phyloP scores from a whole-genome alignment of 2,329 filamentous ascomycete genomes.

The Emergomyces orientalis region DNA sequence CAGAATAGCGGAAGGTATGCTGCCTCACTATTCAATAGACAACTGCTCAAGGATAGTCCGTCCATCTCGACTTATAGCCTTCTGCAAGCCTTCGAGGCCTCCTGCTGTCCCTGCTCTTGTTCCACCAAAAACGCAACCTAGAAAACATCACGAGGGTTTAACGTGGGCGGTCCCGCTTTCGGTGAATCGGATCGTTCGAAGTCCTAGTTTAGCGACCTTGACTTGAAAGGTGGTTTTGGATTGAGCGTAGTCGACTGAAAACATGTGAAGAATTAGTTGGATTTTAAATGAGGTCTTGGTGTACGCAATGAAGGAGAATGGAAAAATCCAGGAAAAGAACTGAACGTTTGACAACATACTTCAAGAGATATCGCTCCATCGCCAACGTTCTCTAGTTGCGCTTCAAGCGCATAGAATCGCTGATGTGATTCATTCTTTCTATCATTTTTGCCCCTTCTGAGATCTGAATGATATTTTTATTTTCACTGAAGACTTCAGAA shows the following conservation, averaged over 20 bases:
- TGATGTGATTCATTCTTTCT: too few species aligned
- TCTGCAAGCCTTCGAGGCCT: constrained; percentile 43
- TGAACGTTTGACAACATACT: constrained; percentile 26
- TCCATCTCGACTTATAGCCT: constrained; percentile 41
- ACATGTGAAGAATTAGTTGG: neutral
- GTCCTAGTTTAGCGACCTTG: constrained; percentile 49
- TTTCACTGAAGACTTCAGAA: too few species aligned
- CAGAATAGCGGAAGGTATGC: constrained; percentile 42
- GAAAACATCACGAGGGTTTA: constrained; percentile 54
- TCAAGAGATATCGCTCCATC: constrained; percentile 75
- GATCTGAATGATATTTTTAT: too few species aligned
- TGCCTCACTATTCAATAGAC: constrained; percentile 76
- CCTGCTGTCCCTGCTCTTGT: constrained; percentile 41
- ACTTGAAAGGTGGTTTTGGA: constrained; percentile 44
- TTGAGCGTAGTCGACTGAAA: constrained; percentile 41
- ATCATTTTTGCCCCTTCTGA: too few species aligned
- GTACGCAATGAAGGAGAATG: neutral
- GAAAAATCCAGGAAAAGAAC: neutral
- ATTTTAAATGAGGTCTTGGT: too few species aligned
- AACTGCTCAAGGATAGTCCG: constrained; percentile 66
- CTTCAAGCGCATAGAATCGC: constrained; percentile 89
- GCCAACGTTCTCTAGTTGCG: constrained; percentile 89
- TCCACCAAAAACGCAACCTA: constrained; percentile 57
- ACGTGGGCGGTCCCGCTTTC: constrained; percentile 34
- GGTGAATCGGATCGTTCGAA: constrained; percentile 27